A percentile compares a stretch with the other conserved stretches of the same genome.
Evolutionary conservation across 768 basidiomycete genomes (phyloP).

Genomic region (Hypholoma sublateritium): DNA sequence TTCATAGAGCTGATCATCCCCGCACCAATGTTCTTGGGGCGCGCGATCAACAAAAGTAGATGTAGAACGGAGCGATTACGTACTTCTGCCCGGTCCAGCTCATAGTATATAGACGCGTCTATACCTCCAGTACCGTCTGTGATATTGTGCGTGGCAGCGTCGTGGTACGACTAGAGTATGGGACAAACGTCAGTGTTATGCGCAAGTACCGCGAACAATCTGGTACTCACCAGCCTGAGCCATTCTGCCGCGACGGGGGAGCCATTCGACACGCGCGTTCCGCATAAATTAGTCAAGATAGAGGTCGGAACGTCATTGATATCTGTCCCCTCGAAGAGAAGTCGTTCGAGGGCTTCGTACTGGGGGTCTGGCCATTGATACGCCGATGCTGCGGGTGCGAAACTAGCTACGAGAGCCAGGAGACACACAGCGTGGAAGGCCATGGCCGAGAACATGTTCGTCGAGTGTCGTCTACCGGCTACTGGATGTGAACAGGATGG

Average conservation of each 20-base stretch:
- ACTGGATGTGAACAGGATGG: too few species aligned
- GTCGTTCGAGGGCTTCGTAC: constrained; percentile 5
- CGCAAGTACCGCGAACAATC: background rate
- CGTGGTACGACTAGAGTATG: constrained; percentile 1
- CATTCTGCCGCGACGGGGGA: constrained; percentile 7
- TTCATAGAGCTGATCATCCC: constrained; percentile 35
- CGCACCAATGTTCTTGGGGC: constrained; percentile 39
- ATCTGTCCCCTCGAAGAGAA: constrained; percentile 5
- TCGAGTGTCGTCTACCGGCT: too few species aligned
- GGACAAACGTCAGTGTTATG: too few species aligned
- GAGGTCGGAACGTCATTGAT: background rate
- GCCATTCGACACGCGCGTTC: background rate
- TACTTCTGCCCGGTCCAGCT: constrained; percentile 8
- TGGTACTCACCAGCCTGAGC: constrained; percentile 1
- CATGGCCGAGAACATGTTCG: too few species aligned
- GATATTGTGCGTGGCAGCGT: constrained; percentile 9
- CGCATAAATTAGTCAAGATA: background rate
- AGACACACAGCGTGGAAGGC: too few species aligned
- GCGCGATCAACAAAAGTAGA: too few species aligned
- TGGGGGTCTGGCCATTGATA: constrained; percentile 8
- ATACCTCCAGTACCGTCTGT: constrained; percentile 10
- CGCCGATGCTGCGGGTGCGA: background rate
- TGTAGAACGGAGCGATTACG: background rate
- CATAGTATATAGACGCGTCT: constrained; percentile 10
- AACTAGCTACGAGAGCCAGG: too few species aligned